Percentiles rank a stretch among this genome's conserved stretches.
Evolutionary conservation across 2,329 filamentous ascomycete species (phyloP).

Genomic region (Coniella lustricola): DNA sequence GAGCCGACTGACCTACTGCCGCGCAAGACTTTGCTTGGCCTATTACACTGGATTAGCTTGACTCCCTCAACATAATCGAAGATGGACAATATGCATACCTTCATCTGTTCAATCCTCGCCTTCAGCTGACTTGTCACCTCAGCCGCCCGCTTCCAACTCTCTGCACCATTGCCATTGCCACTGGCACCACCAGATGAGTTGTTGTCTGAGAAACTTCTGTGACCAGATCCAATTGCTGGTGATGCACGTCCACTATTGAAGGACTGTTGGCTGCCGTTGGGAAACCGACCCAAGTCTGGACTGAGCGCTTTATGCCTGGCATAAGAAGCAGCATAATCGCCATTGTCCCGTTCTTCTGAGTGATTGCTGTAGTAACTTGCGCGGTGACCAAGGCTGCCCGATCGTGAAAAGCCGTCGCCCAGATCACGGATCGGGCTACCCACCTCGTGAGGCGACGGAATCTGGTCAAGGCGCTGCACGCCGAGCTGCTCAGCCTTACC

Average conservation of each 20-base stretch:
- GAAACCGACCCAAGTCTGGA: conserved; percentile 38
- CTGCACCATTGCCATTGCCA: conserved; percentile 44
- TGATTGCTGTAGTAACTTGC: conserved; percentile 59
- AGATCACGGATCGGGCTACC: conserved; percentile 49
- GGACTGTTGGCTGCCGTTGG: conserved; percentile 31
- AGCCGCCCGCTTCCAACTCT: conserved; percentile 95
- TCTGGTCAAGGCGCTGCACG: conserved; percentile 11
- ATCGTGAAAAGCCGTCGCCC: conserved; percentile 29
- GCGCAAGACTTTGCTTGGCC: conserved; percentile 17
- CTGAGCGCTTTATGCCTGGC: conserved; percentile 45
- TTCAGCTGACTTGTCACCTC: conserved; percentile 98
- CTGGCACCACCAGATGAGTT: conserved; percentile 12
- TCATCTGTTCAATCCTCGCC: conserved; percentile 98
- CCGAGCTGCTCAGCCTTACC: conserved; percentile 50
- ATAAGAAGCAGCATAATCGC: conserved; percentile 25
- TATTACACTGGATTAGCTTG: background rate
- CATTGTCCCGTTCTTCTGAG: conserved; percentile 70
- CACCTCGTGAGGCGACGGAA: conserved; percentile 23
- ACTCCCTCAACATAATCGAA: background rate
- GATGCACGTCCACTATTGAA: conserved; percentile 53
- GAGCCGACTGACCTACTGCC: conserved; percentile 16
- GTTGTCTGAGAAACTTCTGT: conserved; percentile 14
- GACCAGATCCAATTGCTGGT: conserved; percentile 45
- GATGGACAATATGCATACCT: conserved; percentile 44
- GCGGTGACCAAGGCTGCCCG: conserved; percentile 35